Evolutionary conservation across 129 eudicot genomes (phyloP).

Genomic region (Chrysanthemum lavandulifolium): DNA sequence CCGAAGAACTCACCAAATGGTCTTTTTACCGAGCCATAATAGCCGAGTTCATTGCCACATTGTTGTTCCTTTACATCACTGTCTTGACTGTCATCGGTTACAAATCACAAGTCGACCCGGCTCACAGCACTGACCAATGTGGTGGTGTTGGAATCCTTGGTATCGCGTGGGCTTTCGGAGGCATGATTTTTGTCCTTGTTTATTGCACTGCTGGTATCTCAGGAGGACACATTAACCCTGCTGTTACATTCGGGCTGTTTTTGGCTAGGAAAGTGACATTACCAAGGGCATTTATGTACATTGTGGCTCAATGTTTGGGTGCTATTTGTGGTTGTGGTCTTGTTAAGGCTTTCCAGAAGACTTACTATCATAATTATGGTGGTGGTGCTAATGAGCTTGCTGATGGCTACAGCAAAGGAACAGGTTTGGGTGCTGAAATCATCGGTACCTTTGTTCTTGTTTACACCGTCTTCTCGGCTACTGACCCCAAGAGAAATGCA

Average conservation of each 20-base stretch:
- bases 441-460: conserved; percentile 64
- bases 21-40: conserved; percentile 59
- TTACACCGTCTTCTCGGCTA: conserved; percentile 70
- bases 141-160: conserved; percentile 63
- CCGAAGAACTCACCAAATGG: conserved; percentile 58
- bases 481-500: conserved; percentile 70
- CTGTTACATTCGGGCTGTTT: conserved; percentile 67
- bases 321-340: conserved; percentile 63
- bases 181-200: conserved; percentile 46
- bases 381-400: conserved; percentile 62
- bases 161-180: conserved; percentile 74
- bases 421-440: conserved; percentile 66
- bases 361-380: conserved; percentile 40
- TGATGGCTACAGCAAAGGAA: conserved; percentile 54
- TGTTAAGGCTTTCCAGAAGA: conserved; percentile 65
- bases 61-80: conserved; percentile 63
- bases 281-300: conserved; percentile 52
- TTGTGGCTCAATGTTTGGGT: conserved; percentile 60
- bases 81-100: conserved; percentile 71
- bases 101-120: conserved; percentile 41
- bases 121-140: conserved; percentile 40
- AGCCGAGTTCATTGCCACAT: conserved; percentile 62
- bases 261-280: conserved; percentile 60
- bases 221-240: conserved; percentile 80
- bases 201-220: conserved; percentile 83